A percentile compares a stretch with the other conserved stretches of the same genome.
Evolutionary conservation across 2,329 filamentous ascomycete species (phyloP).

Genomic region (Aspergillus sp.): DNA sequence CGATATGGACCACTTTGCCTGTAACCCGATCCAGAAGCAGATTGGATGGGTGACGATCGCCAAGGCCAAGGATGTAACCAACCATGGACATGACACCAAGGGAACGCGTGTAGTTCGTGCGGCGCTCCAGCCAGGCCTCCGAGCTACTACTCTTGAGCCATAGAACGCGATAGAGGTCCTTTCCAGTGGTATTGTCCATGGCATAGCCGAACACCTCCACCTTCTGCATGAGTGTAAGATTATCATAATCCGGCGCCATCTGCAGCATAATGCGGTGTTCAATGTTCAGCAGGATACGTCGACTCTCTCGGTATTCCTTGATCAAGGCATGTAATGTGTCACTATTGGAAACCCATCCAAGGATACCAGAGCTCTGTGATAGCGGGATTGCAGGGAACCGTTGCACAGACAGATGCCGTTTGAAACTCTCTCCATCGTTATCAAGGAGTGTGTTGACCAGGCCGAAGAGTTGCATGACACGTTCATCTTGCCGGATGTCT

Average conservation of each 20-base stretch:
- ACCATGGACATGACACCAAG: conserved; percentile 99
- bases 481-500: conserved; percentile 97
- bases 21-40: conserved; percentile 95
- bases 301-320: conserved; percentile 92
- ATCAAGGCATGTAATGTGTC: conserved; percentile 97
- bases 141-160: conserved; percentile 99
- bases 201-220: conserved; percentile 99
- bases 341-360: conserved; percentile 97
- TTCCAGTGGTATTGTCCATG: conserved; percentile 97
- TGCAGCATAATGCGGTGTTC: conserved; percentile 99
- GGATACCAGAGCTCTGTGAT: conserved; percentile 90
- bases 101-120: conserved; percentile 98
- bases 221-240: conserved; percentile 98
- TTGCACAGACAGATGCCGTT: conserved; percentile 94
- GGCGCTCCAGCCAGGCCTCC: conserved; percentile 93
- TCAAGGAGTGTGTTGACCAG: conserved; percentile 93
- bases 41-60: conserved; percentile 96
- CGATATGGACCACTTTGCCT: conserved; percentile 96
- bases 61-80: conserved; percentile 96
- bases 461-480: conserved; percentile 99
- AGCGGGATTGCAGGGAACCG: conserved; percentile 95
- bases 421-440: conserved; percentile 94
- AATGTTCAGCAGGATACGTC: conserved; percentile 97
- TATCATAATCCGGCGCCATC: conserved; percentile 99
- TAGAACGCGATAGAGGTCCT: conserved; percentile 94